These are phyloP conservation scores for Colletotrichum scovillei DNA, from an alignment of 2,329 filamentous ascomycete species.

Conservation along the genomic window DNA sequence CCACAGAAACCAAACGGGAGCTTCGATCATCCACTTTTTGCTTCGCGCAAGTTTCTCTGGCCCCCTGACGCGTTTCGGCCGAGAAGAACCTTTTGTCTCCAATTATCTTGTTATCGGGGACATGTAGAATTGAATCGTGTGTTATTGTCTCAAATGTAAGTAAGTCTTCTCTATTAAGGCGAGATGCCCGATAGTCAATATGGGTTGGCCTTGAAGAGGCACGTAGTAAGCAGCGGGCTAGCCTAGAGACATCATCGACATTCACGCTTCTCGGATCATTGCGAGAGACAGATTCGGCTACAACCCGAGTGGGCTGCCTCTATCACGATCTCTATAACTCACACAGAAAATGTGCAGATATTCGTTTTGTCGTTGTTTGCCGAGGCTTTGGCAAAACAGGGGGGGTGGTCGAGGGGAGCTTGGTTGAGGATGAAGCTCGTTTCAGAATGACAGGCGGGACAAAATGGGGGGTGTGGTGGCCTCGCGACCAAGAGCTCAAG, in stretches of 20 bases:
- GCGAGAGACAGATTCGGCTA: too few species aligned
- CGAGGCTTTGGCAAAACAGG: neutral
- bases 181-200: too few species aligned
- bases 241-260: too few species aligned
- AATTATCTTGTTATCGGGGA: too few species aligned
- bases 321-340: neutral
- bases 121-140: too few species aligned
- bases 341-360: neutral
- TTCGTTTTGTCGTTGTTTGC: neutral
- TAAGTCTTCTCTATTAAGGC: neutral
- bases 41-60: neutral
- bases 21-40: neutral
- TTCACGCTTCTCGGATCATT: too few species aligned
- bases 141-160: neutral
- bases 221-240: too few species aligned
- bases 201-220: too few species aligned
- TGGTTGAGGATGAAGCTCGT: slow-evolving; percentile 29
- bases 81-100: neutral
- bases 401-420: slow-evolving; percentile 7
- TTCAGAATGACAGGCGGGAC: slow-evolving; percentile 25
- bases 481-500: neutral
- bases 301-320: neutral
- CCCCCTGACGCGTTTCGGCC: neutral
- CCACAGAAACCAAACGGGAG: neutral
- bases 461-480: neutral